Percentiles rank a stretch among this genome's conserved stretches.
Conservation (phyloP, 2,329 filamentous ascomycete species). For the Septoria petroselini region DNA sequence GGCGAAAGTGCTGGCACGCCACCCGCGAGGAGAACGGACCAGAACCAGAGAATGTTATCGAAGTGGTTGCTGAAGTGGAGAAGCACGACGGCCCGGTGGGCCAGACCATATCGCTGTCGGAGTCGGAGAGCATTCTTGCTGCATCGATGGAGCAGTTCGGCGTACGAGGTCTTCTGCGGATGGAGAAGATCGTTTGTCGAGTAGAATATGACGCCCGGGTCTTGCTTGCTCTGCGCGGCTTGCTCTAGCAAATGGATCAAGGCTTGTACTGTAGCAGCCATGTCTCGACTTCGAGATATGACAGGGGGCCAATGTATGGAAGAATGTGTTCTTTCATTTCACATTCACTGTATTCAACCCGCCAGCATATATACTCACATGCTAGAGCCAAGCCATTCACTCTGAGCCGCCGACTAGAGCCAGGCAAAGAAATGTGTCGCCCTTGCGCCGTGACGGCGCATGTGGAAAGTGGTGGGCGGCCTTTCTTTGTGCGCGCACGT, state of each 20-base stretch:
- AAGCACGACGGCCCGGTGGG: slow-evolving; percentile 1
- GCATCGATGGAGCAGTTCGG: not conserved
- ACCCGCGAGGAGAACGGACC: slow-evolving; percentile 39
- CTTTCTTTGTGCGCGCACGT: slow-evolving; percentile 5
- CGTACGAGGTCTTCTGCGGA: not conserved
- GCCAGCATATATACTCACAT: too few relatives aligned
- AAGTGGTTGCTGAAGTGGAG: slow-evolving; percentile 39
- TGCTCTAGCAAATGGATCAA: slow-evolving; percentile 1
- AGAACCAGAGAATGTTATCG: slow-evolving; percentile 45
- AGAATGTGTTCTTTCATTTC: not conserved
- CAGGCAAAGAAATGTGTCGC: too few relatives aligned
- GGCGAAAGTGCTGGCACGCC: slow-evolving; percentile 41
- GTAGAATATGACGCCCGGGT: slow-evolving; percentile 5
- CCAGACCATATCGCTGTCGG: not conserved
- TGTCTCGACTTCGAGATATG: too few relatives aligned
- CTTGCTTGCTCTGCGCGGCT: not conserved
- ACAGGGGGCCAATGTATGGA: not conserved
- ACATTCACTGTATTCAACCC: too few relatives aligned
- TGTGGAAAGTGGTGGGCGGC: not conserved
- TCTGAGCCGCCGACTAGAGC: too few relatives aligned
- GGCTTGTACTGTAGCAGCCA: slow-evolving; percentile 4
- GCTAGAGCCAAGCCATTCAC: too few relatives aligned
- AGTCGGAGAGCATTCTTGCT: not conserved
- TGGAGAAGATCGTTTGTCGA: not conserved
- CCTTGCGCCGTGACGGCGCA: slow-evolving; percentile 3